Evolutionary conservation across 345 rosid genomes (phyloP).

Genomic region (Barbarea vulgaris): DNA sequence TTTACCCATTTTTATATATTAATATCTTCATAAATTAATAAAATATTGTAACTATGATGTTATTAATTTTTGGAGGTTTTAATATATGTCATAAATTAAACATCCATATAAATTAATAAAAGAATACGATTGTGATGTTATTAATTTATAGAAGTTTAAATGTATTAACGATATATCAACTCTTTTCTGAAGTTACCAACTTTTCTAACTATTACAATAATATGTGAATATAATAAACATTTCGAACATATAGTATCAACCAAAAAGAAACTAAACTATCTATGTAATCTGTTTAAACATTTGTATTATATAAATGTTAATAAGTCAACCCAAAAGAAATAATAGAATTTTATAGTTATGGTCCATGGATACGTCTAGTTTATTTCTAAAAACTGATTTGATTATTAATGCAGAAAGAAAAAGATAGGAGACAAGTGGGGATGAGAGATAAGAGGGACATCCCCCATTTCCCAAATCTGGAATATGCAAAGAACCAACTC

Average conservation of each 20-base stretch:
- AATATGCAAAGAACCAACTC: slow-evolving; percentile 24
- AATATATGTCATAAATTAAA: too few relatives aligned
- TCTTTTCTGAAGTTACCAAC: background rate
- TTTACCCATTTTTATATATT: too few relatives aligned
- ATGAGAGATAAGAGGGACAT: slow-evolving; percentile 24
- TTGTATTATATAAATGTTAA: background rate
- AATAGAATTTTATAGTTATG: background rate
- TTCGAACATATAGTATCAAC: background rate
- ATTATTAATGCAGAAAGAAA: slow-evolving; percentile 10
- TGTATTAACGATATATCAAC: background rate
- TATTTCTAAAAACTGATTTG: background rate
- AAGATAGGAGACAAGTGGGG: slow-evolving; percentile 36
- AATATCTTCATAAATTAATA: too few relatives aligned
- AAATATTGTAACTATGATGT: too few relatives aligned
- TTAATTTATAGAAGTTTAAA: too few relatives aligned
- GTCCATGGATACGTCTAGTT: background rate
- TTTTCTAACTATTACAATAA: background rate
- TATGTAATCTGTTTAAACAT: background rate
- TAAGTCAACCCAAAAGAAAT: background rate
- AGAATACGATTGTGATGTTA: too few relatives aligned
- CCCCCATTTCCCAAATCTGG: slow-evolving; percentile 34
- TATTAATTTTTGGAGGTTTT: too few relatives aligned
- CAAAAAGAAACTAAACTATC: background rate
- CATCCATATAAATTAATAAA: too few relatives aligned
- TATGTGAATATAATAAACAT: background rate